Evolutionary conservation across 352 stramenopile genomes (phyloP).

Genomic region (Phytopythium montanum): DNA sequence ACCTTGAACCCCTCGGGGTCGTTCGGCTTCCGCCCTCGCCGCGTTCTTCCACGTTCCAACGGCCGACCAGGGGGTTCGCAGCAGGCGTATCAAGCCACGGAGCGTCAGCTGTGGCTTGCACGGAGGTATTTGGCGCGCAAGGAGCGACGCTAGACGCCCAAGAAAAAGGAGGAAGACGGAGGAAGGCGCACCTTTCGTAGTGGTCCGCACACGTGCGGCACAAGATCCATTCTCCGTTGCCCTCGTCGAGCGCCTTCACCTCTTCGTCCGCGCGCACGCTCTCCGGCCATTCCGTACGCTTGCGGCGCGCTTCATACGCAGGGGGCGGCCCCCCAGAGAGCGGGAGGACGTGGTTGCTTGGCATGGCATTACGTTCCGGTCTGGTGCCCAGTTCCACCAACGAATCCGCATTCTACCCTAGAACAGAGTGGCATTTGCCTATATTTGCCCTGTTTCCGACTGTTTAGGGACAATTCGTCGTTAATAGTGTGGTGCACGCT

Average conservation of each 20-base stretch:
- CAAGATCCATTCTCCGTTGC: conserved; percentile 63
- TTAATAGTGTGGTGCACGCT: too few species aligned
- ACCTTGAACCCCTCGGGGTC: conserved; percentile 63
- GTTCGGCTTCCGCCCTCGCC: conserved; percentile 51
- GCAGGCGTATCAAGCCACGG: too few species aligned
- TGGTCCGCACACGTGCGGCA: conserved; percentile 55
- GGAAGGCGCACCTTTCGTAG: conserved; percentile 34
- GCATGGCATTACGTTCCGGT: conserved; percentile 8
- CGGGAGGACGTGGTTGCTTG: conserved; percentile 12
- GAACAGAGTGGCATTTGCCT: too few species aligned
- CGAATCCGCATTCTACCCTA: neutral
- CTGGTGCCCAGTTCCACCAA: neutral
- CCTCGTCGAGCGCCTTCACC: conserved; percentile 49
- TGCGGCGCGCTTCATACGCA: conserved; percentile 41
- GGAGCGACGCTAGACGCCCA: neutral
- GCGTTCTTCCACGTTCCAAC: conserved; percentile 25
- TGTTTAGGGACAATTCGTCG: too few species aligned
- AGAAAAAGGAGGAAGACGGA: neutral
- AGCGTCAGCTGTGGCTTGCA: neutral
- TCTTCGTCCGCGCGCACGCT: conserved; percentile 46
- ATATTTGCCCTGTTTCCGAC: too few species aligned
- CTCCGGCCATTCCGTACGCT: conserved; percentile 49
- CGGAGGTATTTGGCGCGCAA: too few species aligned
- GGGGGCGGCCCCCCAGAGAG: conserved; percentile 4
- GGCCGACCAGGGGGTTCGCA: neutral